Conservation (phyloP, 768 basidiomycete genomes). For the Lactarius sanguifluus region DNA sequence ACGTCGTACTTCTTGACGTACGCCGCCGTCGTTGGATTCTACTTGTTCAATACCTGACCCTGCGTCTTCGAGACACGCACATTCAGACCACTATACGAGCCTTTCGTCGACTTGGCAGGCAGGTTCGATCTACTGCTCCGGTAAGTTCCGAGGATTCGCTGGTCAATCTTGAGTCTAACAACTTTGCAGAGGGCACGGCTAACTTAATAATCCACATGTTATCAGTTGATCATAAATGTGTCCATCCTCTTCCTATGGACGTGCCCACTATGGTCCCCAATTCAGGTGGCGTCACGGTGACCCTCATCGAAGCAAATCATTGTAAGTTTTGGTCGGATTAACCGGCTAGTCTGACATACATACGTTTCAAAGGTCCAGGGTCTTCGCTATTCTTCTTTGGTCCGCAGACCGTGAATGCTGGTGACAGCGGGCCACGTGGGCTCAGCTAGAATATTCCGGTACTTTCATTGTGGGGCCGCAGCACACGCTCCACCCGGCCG, state of each 20-base stretch:
- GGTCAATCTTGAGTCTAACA: neutral
- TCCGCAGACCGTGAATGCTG: slow-evolving; percentile 82
- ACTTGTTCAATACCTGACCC: neutral
- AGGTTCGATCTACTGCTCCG: slow-evolving; percentile 95
- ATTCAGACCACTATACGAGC: slow-evolving; percentile 96
- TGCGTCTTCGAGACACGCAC: slow-evolving; percentile 69
- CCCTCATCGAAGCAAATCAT: slow-evolving; percentile 97
- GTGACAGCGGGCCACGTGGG: slow-evolving; percentile 76
- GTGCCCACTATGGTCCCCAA: slow-evolving; percentile 70
- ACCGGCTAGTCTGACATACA: neutral
- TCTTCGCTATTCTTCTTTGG: slow-evolving; percentile 94
- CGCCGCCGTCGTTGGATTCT: slow-evolving; percentile 24
- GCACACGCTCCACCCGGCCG: slow-evolving; percentile 80
- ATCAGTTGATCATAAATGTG: slow-evolving; percentile 84
- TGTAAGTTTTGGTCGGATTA: slow-evolving; percentile 45
- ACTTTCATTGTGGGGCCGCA: slow-evolving; percentile 95
- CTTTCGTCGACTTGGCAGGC: slow-evolving; percentile 83
- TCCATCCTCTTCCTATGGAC: slow-evolving; percentile 84
- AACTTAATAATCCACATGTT: slow-evolving; percentile 92
- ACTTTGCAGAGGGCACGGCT: slow-evolving; percentile 65
- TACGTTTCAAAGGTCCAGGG: slow-evolving; percentile 57
- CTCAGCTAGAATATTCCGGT: slow-evolving; percentile 69
- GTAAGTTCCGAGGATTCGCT: slow-evolving; percentile 32
- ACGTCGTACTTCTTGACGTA: slow-evolving; percentile 92
- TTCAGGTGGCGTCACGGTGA: slow-evolving; percentile 84